Conservation (phyloP, 805 yeast species). For the Starmerella sp. region DNA sequence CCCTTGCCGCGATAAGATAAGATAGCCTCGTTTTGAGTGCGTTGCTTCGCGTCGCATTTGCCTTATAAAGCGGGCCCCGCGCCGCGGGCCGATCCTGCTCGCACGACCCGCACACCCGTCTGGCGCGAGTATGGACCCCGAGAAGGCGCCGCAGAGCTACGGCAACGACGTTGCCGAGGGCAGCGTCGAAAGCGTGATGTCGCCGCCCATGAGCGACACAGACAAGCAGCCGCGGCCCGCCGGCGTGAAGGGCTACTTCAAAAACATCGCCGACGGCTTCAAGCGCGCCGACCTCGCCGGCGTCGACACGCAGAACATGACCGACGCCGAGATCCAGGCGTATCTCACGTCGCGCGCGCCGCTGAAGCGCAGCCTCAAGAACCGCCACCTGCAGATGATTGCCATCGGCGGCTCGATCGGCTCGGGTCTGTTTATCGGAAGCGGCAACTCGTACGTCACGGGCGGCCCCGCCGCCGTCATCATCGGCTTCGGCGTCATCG, state of each 20-base stretch:
- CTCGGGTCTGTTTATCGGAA: slow-evolving; percentile 52
- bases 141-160: neutral
- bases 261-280: slow-evolving; percentile 30
- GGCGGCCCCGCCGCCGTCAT: slow-evolving; percentile 50
- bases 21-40: slow-evolving; percentile 2
- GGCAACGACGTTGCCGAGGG: neutral
- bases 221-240: neutral
- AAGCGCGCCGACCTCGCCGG: slow-evolving; percentile 35
- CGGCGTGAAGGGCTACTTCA: slow-evolving; percentile 11
- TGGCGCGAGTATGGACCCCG: neutral
- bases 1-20: slow-evolving; percentile 2
- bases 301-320: slow-evolving; percentile 27
- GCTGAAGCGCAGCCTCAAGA: slow-evolving; percentile 30
- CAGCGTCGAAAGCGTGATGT: slow-evolving; percentile 3
- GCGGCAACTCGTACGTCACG: slow-evolving; percentile 37
- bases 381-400: slow-evolving; percentile 42
- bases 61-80: neutral
- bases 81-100: neutral
- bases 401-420: slow-evolving; percentile 83
- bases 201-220: neutral
- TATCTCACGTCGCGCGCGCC: slow-evolving; percentile 19
- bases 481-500: slow-evolving; percentile 49
- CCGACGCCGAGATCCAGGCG: slow-evolving; percentile 27
- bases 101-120: too few relatives aligned
- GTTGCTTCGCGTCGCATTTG: neutral